Conservation (phyloP, 1,139 yeast species). For the Nakaseomyces kungkrabaensis region DNA sequence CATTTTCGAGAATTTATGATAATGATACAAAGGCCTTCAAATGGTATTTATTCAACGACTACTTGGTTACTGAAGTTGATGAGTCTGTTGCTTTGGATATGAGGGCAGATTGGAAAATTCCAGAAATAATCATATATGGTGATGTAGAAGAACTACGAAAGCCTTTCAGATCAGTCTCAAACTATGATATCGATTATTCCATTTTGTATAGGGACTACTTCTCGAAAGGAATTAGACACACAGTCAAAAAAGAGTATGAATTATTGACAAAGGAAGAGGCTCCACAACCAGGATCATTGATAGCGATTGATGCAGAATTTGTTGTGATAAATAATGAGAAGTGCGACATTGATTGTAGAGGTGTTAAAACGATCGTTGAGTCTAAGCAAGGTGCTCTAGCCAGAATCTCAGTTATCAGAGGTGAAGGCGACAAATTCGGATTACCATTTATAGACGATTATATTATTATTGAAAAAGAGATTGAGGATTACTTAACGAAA, state of each 20-base stretch:
- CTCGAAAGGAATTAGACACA: constrained; percentile 58
- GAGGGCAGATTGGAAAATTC: constrained; percentile 71
- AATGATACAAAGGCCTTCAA: constrained; percentile 24
- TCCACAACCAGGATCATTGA: constrained; percentile 62
- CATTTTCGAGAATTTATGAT: constrained; percentile 44
- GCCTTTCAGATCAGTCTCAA: constrained; percentile 33
- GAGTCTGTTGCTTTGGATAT: constrained; percentile 61
- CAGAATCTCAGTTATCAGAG: constrained; percentile 78
- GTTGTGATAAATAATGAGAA: constrained; percentile 75
- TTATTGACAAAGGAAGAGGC: constrained; percentile 58
- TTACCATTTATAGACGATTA: constrained; percentile 89
- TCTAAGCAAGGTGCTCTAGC: constrained; percentile 79
- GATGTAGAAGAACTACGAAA: constrained; percentile 31
- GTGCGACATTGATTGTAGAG: constrained; percentile 65
- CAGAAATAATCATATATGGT: constrained; percentile 64
- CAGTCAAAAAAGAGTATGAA: constrained; percentile 51
- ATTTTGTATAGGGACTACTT: constrained; percentile 70
- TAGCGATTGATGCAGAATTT: constrained; percentile 96
- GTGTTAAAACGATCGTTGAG: constrained; percentile 54
- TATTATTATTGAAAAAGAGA: constrained; percentile 60
- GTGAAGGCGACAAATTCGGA: constrained; percentile 57
- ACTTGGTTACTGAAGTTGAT: constrained; percentile 69
- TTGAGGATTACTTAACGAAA: constrained; percentile 79
- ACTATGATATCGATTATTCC: constrained; percentile 42
- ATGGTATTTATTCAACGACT: constrained; percentile 90